Evolutionary conservation across 2,329 filamentous ascomycete species (phyloP).

Genomic region (Sclerotinia borealis): DNA sequence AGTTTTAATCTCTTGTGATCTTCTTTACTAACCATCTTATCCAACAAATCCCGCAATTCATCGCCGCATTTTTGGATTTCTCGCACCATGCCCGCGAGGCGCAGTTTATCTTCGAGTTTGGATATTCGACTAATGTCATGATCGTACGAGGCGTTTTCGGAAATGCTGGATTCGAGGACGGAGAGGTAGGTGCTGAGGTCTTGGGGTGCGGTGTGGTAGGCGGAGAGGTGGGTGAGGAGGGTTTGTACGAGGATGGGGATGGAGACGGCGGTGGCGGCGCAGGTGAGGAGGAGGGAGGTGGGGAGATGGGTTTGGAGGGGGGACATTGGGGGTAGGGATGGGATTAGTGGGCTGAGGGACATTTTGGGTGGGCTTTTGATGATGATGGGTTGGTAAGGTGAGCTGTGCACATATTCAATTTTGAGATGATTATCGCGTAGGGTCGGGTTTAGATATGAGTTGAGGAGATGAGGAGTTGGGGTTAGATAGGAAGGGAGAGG

Average conservation of each 20-base stretch:
- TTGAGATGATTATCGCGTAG: neutral
- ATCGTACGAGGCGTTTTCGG: constrained; percentile 60
- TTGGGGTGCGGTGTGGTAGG: constrained; percentile 51
- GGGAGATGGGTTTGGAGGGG: neutral
- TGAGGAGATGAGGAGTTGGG: constrained; percentile 3
- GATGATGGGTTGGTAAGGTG: neutral
- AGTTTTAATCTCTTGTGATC: constrained; percentile 45
- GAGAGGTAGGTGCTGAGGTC: constrained; percentile 55
- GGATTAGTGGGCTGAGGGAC: neutral
- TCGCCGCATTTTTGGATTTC: constrained; percentile 57
- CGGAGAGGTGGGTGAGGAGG: constrained; percentile 45
- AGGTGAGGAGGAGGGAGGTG: constrained; percentile 43
- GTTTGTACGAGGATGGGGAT: constrained; percentile 49
- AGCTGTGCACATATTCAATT: constrained; percentile 4
- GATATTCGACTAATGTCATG: constrained; percentile 51
- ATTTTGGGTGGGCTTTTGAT: neutral
- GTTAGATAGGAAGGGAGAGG: no score
- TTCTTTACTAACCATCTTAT: constrained; percentile 39
- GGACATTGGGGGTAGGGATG: constrained; percentile 3
- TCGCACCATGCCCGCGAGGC: constrained; percentile 50
- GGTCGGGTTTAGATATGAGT: neutral
- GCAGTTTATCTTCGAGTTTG: constrained; percentile 56
- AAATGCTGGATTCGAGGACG: constrained; percentile 51
- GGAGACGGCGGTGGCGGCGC: constrained; percentile 52
- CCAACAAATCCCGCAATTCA: constrained; percentile 55